Evolutionary conservation across 129 eudicot genomes (phyloP), one percentile per base, ranked within the genome.

Genomic region (Cynara cardunculus): DNA sequence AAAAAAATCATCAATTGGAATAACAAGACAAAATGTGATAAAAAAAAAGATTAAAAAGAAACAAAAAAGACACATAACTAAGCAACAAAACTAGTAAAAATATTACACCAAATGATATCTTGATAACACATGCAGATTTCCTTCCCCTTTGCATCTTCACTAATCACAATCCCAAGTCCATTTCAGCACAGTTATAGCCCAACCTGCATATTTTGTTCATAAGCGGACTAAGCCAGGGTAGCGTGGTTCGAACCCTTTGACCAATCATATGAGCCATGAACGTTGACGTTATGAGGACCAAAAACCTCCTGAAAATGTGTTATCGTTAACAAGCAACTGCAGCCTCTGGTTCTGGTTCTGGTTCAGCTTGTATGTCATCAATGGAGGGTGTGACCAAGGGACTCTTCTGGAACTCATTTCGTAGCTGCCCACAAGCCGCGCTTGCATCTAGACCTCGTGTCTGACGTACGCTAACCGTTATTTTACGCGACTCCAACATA

Each of bases 401-500:
- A 41, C 74, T 85, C 86, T 96, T 96, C 77, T 96, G 99, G 85
- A 90, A 93, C 78, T 96, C 93, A 14, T 96, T 96, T 78, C 97
- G 71, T 82, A 96, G 88, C 75, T 96, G 99, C 21, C 99, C 99
- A 81, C 99, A 96, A 75, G 99, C 99, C 35, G 99, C 99, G 79
- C 97, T 87, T 80, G 97, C 99, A 86, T 96, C 99, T 79, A 92
- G 86, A 74, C 99, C 98, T 61, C 99, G 89, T 39, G 99, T 96
- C 78, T 92, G 97, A n/a, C 99, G 99, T 73, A 96, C 93, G 30
- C 99, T 96, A 22, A 86, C 91, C 9, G 99, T 96, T 82, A 96
- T 73, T 72, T 96, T 96, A 62, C 93, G 90, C 2, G 95, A 88
- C 82, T 96, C 99, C 34, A 96, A 79, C 83, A 90, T 87, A 34